Evolutionary conservation across 768 basidiomycete genomes (phyloP).

Genomic region (Leccinum disarticulatum): DNA sequence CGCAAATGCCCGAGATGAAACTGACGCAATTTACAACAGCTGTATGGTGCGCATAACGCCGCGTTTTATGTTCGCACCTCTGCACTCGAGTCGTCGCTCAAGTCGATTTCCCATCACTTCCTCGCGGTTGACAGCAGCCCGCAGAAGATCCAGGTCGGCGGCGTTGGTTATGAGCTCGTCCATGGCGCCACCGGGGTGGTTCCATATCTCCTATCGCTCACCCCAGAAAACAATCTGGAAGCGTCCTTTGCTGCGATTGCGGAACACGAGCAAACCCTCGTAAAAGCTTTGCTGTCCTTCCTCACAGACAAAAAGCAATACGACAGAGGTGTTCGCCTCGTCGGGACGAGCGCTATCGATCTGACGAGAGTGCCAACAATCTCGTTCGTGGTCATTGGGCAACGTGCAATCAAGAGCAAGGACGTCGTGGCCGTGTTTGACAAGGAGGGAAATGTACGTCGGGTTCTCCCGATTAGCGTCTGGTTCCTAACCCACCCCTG

Average conservation of each 20-base stretch:
- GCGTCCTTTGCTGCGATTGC: conserved; percentile 59
- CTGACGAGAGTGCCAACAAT: conserved; percentile 62
- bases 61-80: conserved; percentile 58
- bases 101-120: conserved; percentile 71
- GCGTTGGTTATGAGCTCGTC: conserved; percentile 71
- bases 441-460: conserved; percentile 56
- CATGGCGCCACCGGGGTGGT: conserved; percentile 60
- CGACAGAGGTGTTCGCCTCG: conserved; percentile 61
- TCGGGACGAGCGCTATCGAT: conserved; percentile 54
- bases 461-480: background rate
- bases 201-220: conserved; percentile 63
- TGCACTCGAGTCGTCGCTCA: conserved; percentile 50
- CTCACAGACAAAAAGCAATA: conserved; percentile 49
- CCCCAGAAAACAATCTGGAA: conserved; percentile 45
- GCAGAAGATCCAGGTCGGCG: conserved; percentile 71
- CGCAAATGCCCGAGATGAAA: background rate
- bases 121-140: conserved; percentile 44
- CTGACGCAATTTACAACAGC: conserved; percentile 36
- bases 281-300: conserved; percentile 54
- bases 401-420: conserved; percentile 53
- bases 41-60: conserved; percentile 74
- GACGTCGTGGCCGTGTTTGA: conserved; percentile 69
- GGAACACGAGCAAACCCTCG: conserved; percentile 57
- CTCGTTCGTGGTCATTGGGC: conserved; percentile 66
- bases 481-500: background rate